phyloP scores from a whole-genome alignment of 176 grass and related monocot genomes.

The Pharus latifolius region DNA sequence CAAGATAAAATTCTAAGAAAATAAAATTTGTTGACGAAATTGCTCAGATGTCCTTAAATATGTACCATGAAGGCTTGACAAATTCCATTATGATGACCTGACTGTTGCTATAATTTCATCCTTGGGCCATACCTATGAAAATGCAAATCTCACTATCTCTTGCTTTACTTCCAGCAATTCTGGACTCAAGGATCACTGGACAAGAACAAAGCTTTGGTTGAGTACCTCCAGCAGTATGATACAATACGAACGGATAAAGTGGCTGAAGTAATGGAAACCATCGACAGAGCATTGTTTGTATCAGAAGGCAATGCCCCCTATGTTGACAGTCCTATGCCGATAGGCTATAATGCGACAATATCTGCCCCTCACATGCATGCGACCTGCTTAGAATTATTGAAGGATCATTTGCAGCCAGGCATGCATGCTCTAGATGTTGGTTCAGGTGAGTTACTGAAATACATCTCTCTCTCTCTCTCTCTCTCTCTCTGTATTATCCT shows the following conservation, averaged over 20 bases:
- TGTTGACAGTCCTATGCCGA: conserved; percentile 64
- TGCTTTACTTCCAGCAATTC: conserved; percentile 46
- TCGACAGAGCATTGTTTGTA: conserved; percentile 63
- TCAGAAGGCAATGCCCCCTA: conserved; percentile 43
- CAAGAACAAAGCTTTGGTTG: conserved; percentile 59
- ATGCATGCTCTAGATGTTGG: conserved; percentile 80
- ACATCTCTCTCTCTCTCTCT: neutral
- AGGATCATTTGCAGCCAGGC: conserved; percentile 65
- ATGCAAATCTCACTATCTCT: neutral
- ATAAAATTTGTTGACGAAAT: neutral
- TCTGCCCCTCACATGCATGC: conserved; percentile 86
- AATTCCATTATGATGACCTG: neutral
- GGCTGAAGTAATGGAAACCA: conserved; percentile 59
- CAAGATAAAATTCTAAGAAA: neutral
- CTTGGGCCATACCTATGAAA: neutral
- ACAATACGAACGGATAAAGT: conserved; percentile 41
- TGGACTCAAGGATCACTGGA: conserved; percentile 51
- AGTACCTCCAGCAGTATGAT: conserved; percentile 49
- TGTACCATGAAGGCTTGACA: too few relatives aligned
- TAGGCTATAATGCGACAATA: conserved; percentile 78
- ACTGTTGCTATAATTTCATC: neutral
- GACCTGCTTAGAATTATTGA: conserved; percentile 65
- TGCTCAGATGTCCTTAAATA: too few relatives aligned
- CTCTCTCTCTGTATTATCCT: neutral
- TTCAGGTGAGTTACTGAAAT: conserved; percentile 41